phyloP scores from a whole-genome alignment of 768 basidiomycete species.

The Xerocomus spinulosus region DNA sequence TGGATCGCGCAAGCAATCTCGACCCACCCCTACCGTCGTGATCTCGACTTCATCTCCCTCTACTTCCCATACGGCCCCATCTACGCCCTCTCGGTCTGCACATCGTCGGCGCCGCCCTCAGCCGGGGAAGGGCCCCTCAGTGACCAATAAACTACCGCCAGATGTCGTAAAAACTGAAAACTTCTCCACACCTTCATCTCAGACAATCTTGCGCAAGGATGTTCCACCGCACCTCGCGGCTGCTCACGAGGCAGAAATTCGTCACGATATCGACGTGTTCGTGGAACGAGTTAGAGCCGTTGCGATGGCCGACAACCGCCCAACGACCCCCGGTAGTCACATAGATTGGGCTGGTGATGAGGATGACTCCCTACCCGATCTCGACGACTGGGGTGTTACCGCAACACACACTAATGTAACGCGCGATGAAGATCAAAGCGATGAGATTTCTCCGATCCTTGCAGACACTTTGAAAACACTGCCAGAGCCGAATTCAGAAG shows the following conservation, averaged over 20 bases:
- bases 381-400: constrained; percentile 81
- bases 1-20: constrained; percentile 19
- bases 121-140: constrained; percentile 29
- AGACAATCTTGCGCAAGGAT: constrained; percentile 44
- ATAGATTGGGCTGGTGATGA: constrained; percentile 91
- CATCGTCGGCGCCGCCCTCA: constrained; percentile 49
- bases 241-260: constrained; percentile 42
- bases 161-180: constrained; percentile 34
- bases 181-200: constrained; percentile 21
- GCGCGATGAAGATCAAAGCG: constrained; percentile 28
- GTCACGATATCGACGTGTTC: constrained; percentile 66
- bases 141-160: constrained; percentile 15
- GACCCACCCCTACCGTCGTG: constrained; percentile 18
- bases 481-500: constrained; percentile 41
- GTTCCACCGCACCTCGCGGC: constrained; percentile 52
- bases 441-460: constrained; percentile 63
- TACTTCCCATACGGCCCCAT: constrained; percentile 18
- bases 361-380: constrained; percentile 72
- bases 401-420: constrained; percentile 34
- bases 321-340: constrained; percentile 70
- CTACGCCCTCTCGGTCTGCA: constrained; percentile 39
- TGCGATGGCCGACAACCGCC: constrained; percentile 64
- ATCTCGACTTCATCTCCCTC: constrained; percentile 22
- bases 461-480: constrained; percentile 59
- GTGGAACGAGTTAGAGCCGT: constrained; percentile 73